Evolutionary conservation across 257 asterid species (phyloP).

Genomic region (Voacanga thouarsii): DNA sequence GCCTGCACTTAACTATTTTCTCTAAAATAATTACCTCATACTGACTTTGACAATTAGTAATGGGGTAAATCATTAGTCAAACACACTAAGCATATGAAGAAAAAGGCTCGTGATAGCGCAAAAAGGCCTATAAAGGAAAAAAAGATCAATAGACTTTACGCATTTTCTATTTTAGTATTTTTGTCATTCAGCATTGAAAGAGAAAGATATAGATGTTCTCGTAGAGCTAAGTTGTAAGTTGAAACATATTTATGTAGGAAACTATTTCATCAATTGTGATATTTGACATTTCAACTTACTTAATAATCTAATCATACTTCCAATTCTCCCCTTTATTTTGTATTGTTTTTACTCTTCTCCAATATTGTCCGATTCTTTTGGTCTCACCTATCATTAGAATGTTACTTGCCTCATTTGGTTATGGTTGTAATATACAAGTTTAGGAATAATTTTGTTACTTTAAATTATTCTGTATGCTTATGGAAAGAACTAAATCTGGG

Average conservation of each 20-base stretch:
- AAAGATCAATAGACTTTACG: background rate
- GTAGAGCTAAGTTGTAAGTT: background rate
- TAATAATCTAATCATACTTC: background rate
- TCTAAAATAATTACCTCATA: background rate
- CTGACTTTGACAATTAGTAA: background rate
- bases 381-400: background rate
- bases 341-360: background rate
- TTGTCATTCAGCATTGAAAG: background rate
- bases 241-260: background rate
- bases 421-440: background rate
- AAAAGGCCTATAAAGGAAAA: background rate
- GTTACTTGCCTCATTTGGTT: background rate
- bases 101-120: background rate
- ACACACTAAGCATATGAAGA: background rate
- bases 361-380: background rate
- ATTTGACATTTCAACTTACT: background rate
- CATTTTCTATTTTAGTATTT: background rate
- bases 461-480: no score
- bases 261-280: background rate
- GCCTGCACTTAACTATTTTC: background rate
- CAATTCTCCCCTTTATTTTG: background rate
- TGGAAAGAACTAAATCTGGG: no score
- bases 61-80: background rate
- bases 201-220: background rate
- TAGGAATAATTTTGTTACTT: no score